Percentiles rank a stretch among this genome's conserved stretches.
phyloP scores from a whole-genome alignment of 805 yeast species.

The Starmerella stellata region DNA sequence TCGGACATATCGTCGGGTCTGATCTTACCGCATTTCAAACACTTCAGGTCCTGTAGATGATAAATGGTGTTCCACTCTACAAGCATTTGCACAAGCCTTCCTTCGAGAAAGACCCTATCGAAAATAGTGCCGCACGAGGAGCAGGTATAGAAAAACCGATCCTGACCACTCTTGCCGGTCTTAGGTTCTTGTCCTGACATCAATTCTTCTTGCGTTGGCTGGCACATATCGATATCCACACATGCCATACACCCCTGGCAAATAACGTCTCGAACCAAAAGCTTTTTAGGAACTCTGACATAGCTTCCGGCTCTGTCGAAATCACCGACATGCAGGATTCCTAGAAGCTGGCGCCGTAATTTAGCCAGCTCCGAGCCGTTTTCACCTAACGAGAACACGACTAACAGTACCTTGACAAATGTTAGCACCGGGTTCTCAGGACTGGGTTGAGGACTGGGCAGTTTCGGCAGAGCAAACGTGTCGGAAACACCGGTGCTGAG shows the following conservation, averaged over 20 bases:
- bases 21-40: constrained; percentile 55
- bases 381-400: constrained; percentile 49
- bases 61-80: constrained; percentile 38
- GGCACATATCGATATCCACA: constrained; percentile 67
- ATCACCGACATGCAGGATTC: constrained; percentile 62
- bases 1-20: constrained; percentile 50
- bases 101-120: constrained; percentile 59
- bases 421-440: constrained; percentile 58
- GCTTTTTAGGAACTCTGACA: constrained; percentile 52
- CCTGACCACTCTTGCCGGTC: background rate
- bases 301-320: constrained; percentile 38
- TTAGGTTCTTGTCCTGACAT: no score
- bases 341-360: constrained; percentile 54
- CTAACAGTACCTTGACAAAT: constrained; percentile 55
- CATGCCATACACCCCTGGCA: constrained; percentile 67
- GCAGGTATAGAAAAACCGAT: constrained; percentile 36
- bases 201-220: constrained; percentile 20
- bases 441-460: background rate
- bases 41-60: constrained; percentile 62
- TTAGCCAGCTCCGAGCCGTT: constrained; percentile 56
- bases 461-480: background rate
- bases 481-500: constrained; percentile 23
- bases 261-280: constrained; percentile 46
- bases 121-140: constrained; percentile 44
- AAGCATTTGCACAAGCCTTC: constrained; percentile 50